Evolutionary conservation across 2,329 filamentous ascomycete genomes (phyloP).

Genomic region (Alternaria infectoria): DNA sequence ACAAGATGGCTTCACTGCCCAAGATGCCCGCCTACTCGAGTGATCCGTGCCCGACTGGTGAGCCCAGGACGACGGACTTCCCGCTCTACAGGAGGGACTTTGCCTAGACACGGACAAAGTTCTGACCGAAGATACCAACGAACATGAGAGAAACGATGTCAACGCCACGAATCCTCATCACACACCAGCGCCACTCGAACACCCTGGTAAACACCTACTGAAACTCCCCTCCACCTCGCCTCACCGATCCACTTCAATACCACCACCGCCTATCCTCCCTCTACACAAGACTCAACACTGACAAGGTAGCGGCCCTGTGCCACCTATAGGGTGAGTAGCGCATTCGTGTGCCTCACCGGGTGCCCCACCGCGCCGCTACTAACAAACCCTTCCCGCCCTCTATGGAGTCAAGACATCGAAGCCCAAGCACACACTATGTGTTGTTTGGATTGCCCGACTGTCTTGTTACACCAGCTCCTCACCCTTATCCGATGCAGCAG

Average conservation of each 20-base stretch:
- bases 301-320: neutral
- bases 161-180: neutral
- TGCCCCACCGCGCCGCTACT: neutral
- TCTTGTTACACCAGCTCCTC: neutral
- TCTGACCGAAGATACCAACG: neutral
- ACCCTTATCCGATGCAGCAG: slow-evolving; percentile 5
- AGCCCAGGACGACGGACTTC: neutral
- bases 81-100: slow-evolving; percentile 1
- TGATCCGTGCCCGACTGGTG: neutral
- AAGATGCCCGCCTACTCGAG: neutral
- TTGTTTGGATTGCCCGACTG: neutral
- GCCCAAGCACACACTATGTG: neutral
- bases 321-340: neutral
- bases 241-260: neutral
- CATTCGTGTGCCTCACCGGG: neutral
- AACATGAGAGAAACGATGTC: neutral
- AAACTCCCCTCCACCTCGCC: neutral
- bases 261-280: neutral
- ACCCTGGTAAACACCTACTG: neutral
- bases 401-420: neutral
- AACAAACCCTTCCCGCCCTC: neutral
- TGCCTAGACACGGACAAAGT: neutral
- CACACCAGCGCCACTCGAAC: neutral
- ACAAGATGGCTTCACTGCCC: neutral
- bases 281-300: neutral